Evolutionary conservation across 1,284 basidiomycete species (phyloP).

Genomic region (Leccinum variabile): DNA sequence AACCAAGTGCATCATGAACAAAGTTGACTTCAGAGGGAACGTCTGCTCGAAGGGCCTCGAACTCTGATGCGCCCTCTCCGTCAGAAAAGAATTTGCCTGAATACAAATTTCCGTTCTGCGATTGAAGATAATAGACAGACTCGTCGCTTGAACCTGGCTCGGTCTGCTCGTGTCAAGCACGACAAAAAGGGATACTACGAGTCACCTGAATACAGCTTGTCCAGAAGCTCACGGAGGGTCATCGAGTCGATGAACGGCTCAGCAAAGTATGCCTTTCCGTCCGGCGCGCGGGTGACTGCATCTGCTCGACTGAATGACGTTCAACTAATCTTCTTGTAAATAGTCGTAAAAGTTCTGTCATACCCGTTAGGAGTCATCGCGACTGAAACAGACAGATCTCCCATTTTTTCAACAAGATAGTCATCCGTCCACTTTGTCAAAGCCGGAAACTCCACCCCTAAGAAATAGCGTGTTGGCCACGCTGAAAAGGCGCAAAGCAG

Average conservation of each 20-base stretch:
- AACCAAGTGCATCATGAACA: constrained; percentile 79
- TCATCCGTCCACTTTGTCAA: constrained; percentile 58
- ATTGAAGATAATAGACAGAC: constrained; percentile 75
- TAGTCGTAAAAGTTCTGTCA: constrained; percentile 16
- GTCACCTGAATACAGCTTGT: constrained; percentile 42
- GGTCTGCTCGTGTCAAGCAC: constrained; percentile 3
- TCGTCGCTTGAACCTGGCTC: constrained; percentile 8
- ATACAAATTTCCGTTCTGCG: constrained; percentile 88
- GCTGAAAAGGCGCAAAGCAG: neutral
- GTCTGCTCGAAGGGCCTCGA: constrained; percentile 57
- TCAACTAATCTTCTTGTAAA: constrained; percentile 8
- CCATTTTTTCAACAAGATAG: constrained; percentile 60
- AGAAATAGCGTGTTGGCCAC: constrained; percentile 5
- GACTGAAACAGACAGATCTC: constrained; percentile 59
- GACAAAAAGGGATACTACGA: neutral
- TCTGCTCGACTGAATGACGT: constrained; percentile 48
- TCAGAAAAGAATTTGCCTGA: constrained; percentile 44
- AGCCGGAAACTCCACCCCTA: constrained; percentile 46
- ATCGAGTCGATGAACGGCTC: constrained; percentile 74
- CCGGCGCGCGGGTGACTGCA: constrained; percentile 59
- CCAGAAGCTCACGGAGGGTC: constrained; percentile 60
- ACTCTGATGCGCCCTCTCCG: constrained; percentile 51
- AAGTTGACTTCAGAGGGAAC: constrained; percentile 69
- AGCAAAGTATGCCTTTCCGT: constrained; percentile 68
- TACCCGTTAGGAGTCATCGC: constrained; percentile 86